Evolutionary conservation across 352 stramenopile species (phyloP).

Genomic region (Globisporangium orthogonon): DNA sequence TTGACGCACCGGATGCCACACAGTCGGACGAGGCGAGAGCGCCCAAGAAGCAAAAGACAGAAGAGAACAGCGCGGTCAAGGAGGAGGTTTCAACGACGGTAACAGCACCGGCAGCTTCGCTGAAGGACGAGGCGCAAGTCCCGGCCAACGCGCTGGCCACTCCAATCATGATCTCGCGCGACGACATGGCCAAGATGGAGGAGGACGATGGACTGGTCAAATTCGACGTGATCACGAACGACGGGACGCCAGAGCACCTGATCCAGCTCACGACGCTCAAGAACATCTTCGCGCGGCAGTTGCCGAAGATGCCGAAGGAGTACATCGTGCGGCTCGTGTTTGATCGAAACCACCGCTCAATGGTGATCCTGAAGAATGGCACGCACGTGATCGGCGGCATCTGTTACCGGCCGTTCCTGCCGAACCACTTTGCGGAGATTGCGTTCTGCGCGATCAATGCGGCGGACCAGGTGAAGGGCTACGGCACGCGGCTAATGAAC

Average conservation of each 20-base stretch:
- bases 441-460: constrained; percentile 98
- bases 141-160: constrained; percentile 11
- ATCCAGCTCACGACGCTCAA: constrained; percentile 94
- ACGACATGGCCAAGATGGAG: constrained; percentile 87
- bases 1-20: neutral
- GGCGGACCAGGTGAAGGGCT: constrained; percentile 94
- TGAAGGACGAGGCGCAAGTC: neutral
- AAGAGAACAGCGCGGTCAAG: constrained; percentile 3
- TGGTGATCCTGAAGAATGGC: constrained; percentile 90
- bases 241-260: constrained; percentile 83
- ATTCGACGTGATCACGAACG: constrained; percentile 90
- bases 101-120: neutral
- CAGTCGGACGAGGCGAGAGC: neutral
- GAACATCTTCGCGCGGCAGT: constrained; percentile 96
- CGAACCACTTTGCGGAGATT: constrained; percentile 98
- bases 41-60: constrained; percentile 10
- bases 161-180: constrained; percentile 65
- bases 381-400: constrained; percentile 96
- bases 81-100: neutral
- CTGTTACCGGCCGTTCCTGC: constrained; percentile 94
- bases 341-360: constrained; percentile 92
- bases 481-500: constrained; percentile 99
- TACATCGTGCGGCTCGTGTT: constrained; percentile 99
- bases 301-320: constrained; percentile 99
- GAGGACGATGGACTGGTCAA: constrained; percentile 73